Conservation (phyloP, 2,329 filamentous ascomycete genomes). For the Colletotrichum chrysophilum region DNA sequence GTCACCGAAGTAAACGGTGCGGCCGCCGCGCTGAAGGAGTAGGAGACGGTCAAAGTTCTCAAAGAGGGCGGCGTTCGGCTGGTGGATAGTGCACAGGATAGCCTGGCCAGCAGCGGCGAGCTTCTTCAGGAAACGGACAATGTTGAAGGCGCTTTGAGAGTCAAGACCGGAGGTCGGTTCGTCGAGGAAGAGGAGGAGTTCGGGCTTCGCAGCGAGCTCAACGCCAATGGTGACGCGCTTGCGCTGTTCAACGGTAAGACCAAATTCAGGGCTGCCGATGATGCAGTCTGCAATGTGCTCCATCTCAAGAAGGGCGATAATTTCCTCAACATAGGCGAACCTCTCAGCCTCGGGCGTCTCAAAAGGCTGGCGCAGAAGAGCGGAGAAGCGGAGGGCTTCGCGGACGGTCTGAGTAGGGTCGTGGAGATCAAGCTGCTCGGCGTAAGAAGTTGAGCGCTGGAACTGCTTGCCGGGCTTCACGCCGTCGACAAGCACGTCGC, state of each 20-base stretch:
- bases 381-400: slow-evolving; percentile 68
- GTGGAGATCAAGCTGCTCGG: slow-evolving; percentile 68
- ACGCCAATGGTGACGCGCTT: slow-evolving; percentile 91
- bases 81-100: slow-evolving; percentile 90
- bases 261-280: slow-evolving; percentile 68
- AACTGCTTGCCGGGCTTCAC: slow-evolving; percentile 63
- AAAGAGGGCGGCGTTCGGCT: slow-evolving; percentile 85
- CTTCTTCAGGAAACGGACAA: slow-evolving; percentile 79
- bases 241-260: slow-evolving; percentile 69
- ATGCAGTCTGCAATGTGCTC: slow-evolving; percentile 64
- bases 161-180: slow-evolving; percentile 81
- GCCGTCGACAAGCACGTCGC: slow-evolving; percentile 63
- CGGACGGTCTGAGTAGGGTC: slow-evolving; percentile 67
- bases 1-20: slow-evolving; percentile 86
- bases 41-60: slow-evolving; percentile 87
- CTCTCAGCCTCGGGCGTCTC: slow-evolving; percentile 60
- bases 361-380: slow-evolving; percentile 62
- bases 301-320: slow-evolving; percentile 64
- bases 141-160: slow-evolving; percentile 76
- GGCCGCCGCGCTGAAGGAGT: slow-evolving; percentile 77
- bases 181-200: slow-evolving; percentile 78
- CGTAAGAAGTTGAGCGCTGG: slow-evolving; percentile 66
- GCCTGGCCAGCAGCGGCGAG: slow-evolving; percentile 82
- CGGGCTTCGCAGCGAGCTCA: slow-evolving; percentile 83
- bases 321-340: slow-evolving; percentile 65